Base-by-base conservation (phyloP, 495 filamentous ascomycete genomes). In the Aspergillus mulundensis region DNA sequence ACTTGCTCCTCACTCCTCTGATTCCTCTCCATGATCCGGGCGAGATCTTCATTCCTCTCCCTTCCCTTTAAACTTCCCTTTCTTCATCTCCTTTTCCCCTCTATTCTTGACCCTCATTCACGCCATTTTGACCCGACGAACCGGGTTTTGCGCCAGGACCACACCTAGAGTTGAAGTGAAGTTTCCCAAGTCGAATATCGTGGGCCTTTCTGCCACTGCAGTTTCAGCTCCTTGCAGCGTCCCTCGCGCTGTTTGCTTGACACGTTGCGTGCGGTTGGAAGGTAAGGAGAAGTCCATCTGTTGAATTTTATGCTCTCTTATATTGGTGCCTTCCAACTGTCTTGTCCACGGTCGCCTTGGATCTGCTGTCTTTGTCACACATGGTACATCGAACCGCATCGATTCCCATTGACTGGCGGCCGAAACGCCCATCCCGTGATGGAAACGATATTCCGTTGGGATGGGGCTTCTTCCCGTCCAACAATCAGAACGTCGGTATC, bases 161-260 rank as follows among this genome's bases (percentile, higher is more conserved):
- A 30, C 16, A 39, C 16, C 5, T 21, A 28, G 11, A 7, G 6
- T 39, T 45, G n/a, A 39, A 21, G 23, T 40, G 23, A 18, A 40
- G 39, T 46, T 23, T 16, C 44, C 36, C 49, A 44, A 4, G 52
- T 46, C 40, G 18, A 36, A 39, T 1, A 39, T 46, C 36, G 44
- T n/a, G 34, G 34, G 41, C 47, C 30, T 23, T 59, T 41, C 40
- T 56, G 47, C 48, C 41, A 32, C 41, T 24, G 19, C 41, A 51
- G 46, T 49, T 48, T n/a, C 58, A 34, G 56, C 57, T 64, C 61
- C 61, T 64, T 64, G 61, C 61, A 64, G 61, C 45, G 45, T 59
- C 57, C 24, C 28, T 57, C 40, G 24, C 47, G 54, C 50, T 54
- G 41, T 21, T 44, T 55, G 54, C 50, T 52, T 58, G 58, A 61